Base-by-base conservation (phyloP, 164 flowering plant species). In the Magnolia officinalis region DNA sequence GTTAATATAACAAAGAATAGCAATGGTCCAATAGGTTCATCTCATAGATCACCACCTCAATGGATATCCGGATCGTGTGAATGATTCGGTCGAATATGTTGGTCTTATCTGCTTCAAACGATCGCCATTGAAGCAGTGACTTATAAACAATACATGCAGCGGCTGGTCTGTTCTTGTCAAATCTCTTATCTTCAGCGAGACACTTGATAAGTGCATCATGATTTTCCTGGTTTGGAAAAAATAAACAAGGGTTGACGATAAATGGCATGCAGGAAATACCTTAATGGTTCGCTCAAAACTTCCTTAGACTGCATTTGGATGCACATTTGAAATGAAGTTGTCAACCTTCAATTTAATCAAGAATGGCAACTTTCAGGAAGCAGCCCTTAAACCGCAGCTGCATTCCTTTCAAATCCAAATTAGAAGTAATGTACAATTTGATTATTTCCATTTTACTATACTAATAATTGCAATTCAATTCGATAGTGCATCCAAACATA, bases 71-170 rank as follows among this genome's bases (percentile, higher is more conserved):
- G 64, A 92, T 89, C 26, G 90, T 84, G 63, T 89, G 94, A 76
- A 88, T 88, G 70, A 91, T 88, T 68, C 85, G 84, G 73, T 90
- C 97, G 83, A 92, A 92, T 78, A 92, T 86, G 75, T 76, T 82
- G 68, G 95, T 91, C 81, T 89, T 92, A 21, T 92, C 95, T 82
- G 92, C 92, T 79, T 92, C 95, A 83, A 91, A 91, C 59, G 95
- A 89, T 84, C 92, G 84, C 97, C 97, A 92, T 31, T 91, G 97
- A 78, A 91, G 84, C 80, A 92, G 90, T 77, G 88, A 78, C 82
- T 86, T 91, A 78, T 86, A 91, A 5, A 91, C 87, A 61, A 87
- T 79, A 70, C 86, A 90, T 7, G 95, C 92, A 67, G 92, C 88
- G 18, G 82, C 88, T 26, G 97, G 90, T 75, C 83, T 88, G 63